Percentiles rank a stretch among this genome's conserved stretches.
phyloP scores from a whole-genome alignment of 2,329 filamentous ascomycete genomes.

The Capronia coronata region DNA sequence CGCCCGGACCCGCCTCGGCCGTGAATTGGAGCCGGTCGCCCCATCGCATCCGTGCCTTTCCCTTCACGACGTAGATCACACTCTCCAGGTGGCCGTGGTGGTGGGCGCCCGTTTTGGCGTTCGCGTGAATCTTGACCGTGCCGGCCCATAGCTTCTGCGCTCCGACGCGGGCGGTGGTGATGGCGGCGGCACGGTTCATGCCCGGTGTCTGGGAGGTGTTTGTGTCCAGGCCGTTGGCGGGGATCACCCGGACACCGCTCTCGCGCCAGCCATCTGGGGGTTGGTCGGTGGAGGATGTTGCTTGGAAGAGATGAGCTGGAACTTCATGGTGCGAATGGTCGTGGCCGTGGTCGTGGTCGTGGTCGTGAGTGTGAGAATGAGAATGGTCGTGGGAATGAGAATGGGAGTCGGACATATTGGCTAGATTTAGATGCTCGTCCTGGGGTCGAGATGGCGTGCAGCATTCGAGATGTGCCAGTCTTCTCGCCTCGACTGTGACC shows the following conservation, averaged over 20 bases:
- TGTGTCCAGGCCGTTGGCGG: conserved; percentile 36
- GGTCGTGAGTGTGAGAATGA: neutral
- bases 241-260: conserved; percentile 40
- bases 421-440: neutral
- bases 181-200: conserved; percentile 42
- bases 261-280: conserved; percentile 35
- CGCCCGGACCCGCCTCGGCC: conserved; percentile 42
- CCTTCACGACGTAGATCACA: conserved; percentile 43
- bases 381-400: conserved; percentile 8
- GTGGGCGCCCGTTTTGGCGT: conserved; percentile 42
- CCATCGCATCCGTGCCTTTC: conserved; percentile 43
- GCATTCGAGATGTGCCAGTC: too few relatives aligned
- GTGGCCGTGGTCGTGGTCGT: conserved; percentile 4
- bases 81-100: conserved; percentile 43
- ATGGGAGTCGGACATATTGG: neutral
- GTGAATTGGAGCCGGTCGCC: conserved; percentile 42
- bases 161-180: conserved; percentile 41
- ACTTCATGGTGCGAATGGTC: conserved; percentile 8
- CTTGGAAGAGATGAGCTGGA: conserved; percentile 21
- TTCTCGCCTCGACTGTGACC: too few relatives aligned
- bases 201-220: conserved; percentile 42
- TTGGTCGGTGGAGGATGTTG: conserved; percentile 17
- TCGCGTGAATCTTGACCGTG: conserved; percentile 40
- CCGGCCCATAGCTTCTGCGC: conserved; percentile 44
- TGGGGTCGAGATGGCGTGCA: neutral